A percentile compares a stretch with the other conserved stretches of the same genome.
Conservation (phyloP, 2,329 filamentous ascomycete species). For the Fusarium coicis region DNA sequence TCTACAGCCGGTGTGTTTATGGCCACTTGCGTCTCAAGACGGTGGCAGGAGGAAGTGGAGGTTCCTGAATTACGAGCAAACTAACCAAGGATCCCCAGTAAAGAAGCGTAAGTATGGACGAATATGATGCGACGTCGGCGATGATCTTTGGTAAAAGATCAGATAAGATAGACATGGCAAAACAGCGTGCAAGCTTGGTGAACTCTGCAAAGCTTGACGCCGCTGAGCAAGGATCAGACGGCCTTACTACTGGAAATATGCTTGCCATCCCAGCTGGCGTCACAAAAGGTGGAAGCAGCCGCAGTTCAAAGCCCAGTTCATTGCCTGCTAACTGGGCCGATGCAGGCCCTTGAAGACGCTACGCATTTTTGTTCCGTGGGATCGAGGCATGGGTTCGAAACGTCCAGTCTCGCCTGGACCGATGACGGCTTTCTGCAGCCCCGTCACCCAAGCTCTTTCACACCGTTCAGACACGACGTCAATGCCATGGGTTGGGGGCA, state of each 20-base stretch:
- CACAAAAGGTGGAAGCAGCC: constrained; percentile 4
- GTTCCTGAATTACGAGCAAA: constrained; percentile 4
- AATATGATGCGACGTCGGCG: constrained; percentile 43
- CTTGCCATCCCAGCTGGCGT: constrained; percentile 7
- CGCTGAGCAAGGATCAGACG: constrained; percentile 17
- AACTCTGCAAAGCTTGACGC: constrained; percentile 12
- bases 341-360: constrained; percentile 28
- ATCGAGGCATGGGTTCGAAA: constrained; percentile 24
- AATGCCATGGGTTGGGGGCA: constrained; percentile 9
- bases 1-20: constrained; percentile 27
- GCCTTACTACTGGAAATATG: constrained; percentile 23
- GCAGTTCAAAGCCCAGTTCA: neutral
- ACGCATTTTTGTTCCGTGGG: constrained; percentile 19
- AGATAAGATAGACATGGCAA: constrained; percentile 38
- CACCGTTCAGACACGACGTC: constrained; percentile 19
- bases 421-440: constrained; percentile 36
- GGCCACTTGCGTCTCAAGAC: constrained; percentile 16
- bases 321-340: constrained; percentile 12
- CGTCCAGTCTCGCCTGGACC: constrained; percentile 8
- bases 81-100: constrained; percentile 27
- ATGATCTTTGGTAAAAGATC: constrained; percentile 55
- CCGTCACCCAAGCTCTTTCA: constrained; percentile 6
- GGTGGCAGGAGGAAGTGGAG: constrained; percentile 30
- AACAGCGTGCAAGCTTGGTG: constrained; percentile 11
- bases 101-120: constrained; percentile 3